Conservation (phyloP, 192 early-diverging fungal species). For the Dispira simplex region DNA sequence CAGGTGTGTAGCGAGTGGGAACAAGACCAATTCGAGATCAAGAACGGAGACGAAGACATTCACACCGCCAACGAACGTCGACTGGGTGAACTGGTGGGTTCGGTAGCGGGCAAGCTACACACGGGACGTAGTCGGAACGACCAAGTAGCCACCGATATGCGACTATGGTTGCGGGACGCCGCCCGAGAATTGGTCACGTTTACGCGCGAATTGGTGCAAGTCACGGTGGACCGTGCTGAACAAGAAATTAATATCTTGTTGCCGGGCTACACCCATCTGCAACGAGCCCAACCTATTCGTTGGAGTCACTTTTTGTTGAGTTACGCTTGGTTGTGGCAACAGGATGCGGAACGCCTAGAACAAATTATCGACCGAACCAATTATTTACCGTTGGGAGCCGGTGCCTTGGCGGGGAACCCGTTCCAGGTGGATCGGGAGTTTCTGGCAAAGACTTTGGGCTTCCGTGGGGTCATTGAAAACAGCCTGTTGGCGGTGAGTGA, state of each 20-base stretch:
- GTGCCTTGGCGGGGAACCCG: constrained; percentile 93
- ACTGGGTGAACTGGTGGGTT: constrained; percentile 79
- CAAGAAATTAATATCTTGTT: constrained; percentile 87
- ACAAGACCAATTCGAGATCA: constrained; percentile 45
- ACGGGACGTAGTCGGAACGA: constrained; percentile 94
- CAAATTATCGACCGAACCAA: constrained; percentile 71
- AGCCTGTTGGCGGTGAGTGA: constrained; percentile 83
- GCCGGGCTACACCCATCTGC: constrained; percentile 99
- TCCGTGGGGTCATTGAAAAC: constrained; percentile 73
- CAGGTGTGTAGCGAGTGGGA: constrained; percentile 75
- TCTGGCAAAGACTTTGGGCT: constrained; percentile 79
- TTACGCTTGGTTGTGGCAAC: constrained; percentile 83
- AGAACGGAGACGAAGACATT: constrained; percentile 89
- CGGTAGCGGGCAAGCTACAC: constrained; percentile 91
- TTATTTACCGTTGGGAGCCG: constrained; percentile 76
- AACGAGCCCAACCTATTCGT: constrained; percentile 94
- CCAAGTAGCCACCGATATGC: constrained; percentile 96
- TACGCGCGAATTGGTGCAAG: constrained; percentile 62
- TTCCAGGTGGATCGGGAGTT: constrained; percentile 90
- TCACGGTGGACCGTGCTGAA: constrained; percentile 63
- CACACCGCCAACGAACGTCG: constrained; percentile 98
- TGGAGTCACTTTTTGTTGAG: constrained; percentile 88
- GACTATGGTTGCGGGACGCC: constrained; percentile 84
- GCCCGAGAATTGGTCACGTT: constrained; percentile 39
- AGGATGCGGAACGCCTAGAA: constrained; percentile 70